A percentile compares a stretch with the other conserved stretches of the same genome.
phyloP scores from a whole-genome alignment of 2,329 filamentous ascomycete species.

The Fusarium sp. region DNA sequence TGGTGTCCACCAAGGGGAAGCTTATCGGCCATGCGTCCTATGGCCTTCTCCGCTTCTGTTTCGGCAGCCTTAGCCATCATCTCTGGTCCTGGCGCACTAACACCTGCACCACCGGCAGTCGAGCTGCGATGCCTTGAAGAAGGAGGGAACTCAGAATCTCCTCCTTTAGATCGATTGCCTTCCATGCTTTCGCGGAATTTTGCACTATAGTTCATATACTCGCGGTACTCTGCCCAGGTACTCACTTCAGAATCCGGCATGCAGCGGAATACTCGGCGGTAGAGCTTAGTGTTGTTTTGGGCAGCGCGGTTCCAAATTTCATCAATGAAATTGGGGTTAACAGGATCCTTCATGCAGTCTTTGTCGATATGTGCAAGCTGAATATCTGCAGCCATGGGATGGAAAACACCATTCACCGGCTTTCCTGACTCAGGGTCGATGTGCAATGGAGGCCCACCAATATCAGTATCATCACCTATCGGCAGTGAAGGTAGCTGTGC shows the following conservation, averaged over 20 bases:
- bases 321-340: conserved; percentile 85
- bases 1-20: conserved; percentile 32
- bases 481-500: conserved; percentile 81
- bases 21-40: conserved; percentile 51
- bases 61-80: conserved; percentile 55
- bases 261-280: conserved; percentile 92
- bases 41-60: conserved; percentile 54
- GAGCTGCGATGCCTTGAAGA: conserved; percentile 52
- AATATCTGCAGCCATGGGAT: conserved; percentile 76
- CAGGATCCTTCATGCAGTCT: conserved; percentile 94
- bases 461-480: conserved; percentile 82
- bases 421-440: conserved; percentile 67
- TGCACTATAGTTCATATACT: conserved; percentile 82
- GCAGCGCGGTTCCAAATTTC: conserved; percentile 91
- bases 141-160: conserved; percentile 64
- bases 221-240: conserved; percentile 93
- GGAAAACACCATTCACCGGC: conserved; percentile 60
- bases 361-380: conserved; percentile 81
- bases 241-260: conserved; percentile 96
- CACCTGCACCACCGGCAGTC: conserved; percentile 57
- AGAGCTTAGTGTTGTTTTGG: conserved; percentile 95
- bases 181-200: conserved; percentile 80
- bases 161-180: conserved; percentile 65
- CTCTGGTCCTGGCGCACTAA: conserved; percentile 60
- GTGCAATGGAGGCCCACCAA: conserved; percentile 78